phyloP scores from a whole-genome alignment of 345 rosid species.

The Physaria fendleri region DNA sequence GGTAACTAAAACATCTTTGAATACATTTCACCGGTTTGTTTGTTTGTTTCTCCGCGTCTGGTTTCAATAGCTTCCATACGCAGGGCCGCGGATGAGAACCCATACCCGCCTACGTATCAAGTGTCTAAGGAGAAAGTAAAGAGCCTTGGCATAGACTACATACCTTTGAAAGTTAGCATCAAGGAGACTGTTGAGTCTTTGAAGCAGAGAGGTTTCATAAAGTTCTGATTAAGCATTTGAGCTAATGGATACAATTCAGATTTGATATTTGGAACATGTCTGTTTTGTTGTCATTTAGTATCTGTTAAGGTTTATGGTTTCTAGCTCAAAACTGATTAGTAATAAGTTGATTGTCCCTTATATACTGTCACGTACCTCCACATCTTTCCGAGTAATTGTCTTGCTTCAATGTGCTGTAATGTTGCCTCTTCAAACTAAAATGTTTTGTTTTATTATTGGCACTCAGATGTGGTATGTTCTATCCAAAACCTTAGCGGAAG shows the following conservation, averaged over 20 bases:
- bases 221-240: conserved; percentile 7
- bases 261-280: background rate
- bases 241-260: background rate
- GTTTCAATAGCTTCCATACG: too few species aligned
- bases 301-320: too few species aligned
- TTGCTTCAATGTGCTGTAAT: too few species aligned
- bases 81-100: conserved; percentile 80
- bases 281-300: too few species aligned
- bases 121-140: conserved; percentile 44
- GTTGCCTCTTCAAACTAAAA: background rate
- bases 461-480: conserved; percentile 40
- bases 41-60: too few species aligned
- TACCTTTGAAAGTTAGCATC: conserved; percentile 46
- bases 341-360: too few species aligned
- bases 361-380: too few species aligned
- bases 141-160: conserved; percentile 47
- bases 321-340: too few species aligned
- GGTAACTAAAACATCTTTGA: conserved; percentile 43
- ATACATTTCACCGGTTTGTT: background rate
- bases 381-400: too few species aligned
- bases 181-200: conserved; percentile 57
- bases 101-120: conserved; percentile 46
- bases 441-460: background rate
- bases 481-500: conserved; percentile 46
- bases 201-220: conserved; percentile 38